Percentiles rank a stretch among this genome's conserved stretches.
phyloP scores from a whole-genome alignment of 106 monocot genomes.

The Dactylorhiza incarnata region DNA sequence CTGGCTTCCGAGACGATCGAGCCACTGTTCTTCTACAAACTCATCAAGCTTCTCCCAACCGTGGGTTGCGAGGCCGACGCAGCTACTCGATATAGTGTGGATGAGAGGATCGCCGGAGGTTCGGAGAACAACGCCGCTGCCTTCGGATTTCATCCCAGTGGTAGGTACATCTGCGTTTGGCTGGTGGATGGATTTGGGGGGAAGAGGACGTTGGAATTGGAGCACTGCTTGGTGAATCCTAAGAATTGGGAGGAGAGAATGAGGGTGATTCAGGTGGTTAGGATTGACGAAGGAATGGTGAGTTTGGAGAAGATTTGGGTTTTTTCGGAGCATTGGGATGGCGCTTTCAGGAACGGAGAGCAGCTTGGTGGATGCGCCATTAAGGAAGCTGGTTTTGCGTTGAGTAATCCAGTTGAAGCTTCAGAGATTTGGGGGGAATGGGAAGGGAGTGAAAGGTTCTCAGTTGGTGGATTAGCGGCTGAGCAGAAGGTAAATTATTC shows the following conservation, averaged over 20 bases:
- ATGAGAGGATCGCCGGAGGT: constrained; percentile 38
- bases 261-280: constrained; percentile 48
- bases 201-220: constrained; percentile 39
- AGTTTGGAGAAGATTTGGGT: constrained; percentile 46
- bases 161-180: constrained; percentile 65
- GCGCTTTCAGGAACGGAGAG: constrained; percentile 80
- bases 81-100: constrained; percentile 56
- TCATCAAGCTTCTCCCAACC: constrained; percentile 78
- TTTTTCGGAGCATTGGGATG: constrained; percentile 86
- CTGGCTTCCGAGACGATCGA: constrained; percentile 44
- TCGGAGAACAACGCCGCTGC: constrained; percentile 15
- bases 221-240: constrained; percentile 71
- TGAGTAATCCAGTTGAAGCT: constrained; percentile 19
- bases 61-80: constrained; percentile 98
- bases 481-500: constrained; percentile 13
- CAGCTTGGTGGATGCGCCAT: constrained; percentile 82
- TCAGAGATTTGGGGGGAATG: constrained; percentile 54
- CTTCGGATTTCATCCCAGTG: constrained; percentile 44
- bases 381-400: constrained; percentile 69
- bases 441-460: constrained; percentile 20
- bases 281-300: constrained; percentile 27
- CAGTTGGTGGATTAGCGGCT: constrained; percentile 23
- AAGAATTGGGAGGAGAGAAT: constrained; percentile 43
- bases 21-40: constrained; percentile 43
- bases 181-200: constrained; percentile 16